Base-by-base conservation (phyloP, 2,329 filamentous ascomycete genomes). In the Trichoderma sp. region DNA sequence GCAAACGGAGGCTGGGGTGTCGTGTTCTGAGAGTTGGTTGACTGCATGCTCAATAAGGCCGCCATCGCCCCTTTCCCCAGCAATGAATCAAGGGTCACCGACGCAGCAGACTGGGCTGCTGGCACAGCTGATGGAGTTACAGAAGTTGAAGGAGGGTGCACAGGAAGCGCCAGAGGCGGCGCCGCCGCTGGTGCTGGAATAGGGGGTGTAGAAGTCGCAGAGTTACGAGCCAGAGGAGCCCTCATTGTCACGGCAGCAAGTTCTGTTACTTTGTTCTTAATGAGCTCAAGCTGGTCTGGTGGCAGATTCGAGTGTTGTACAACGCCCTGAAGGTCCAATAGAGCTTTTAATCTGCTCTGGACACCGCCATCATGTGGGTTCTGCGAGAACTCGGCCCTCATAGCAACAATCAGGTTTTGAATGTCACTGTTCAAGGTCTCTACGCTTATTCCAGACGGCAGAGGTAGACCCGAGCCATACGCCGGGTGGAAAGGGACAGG, bases 361-460 rank as follows among this genome's bases (percentile, higher is more conserved):
- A 94, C 89, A 85, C 91, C 90, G 84, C 88, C 85, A 87, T 98
- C 94, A 87, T 92, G 90, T 76, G 93, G 93, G 83, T 92, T 94
- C 78, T 90, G 90, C 78, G 93, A 92, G 85, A 94, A 93, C 81
- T 95, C 93, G 79, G 89, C 88, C 85, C 93, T 93, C 78, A 93
- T 92, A 79, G 90, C 90, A 81, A 89, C 85, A 83, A 98, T 94
- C 80, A 98, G 88, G 81, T 90, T 91, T 80, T 93, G 91, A 83
- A 98, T 92, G 85, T 98, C 95, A 86, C 90, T 90, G 85, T 94
- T 95, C 84, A 98, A 88, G 81, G 91, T 90, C 81, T 94, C 92
- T 87, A 93, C 87, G 85, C 91, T 91, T 86, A 89, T 87, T 79
- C 88, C 88, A 82, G 83, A 82, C 78, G 84, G 83, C 74, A 82